These are phyloP conservation scores for Paxillus ammoniavirescens DNA, from an alignment of 768 basidiomycete species.

Conservation along the genomic window DNA sequence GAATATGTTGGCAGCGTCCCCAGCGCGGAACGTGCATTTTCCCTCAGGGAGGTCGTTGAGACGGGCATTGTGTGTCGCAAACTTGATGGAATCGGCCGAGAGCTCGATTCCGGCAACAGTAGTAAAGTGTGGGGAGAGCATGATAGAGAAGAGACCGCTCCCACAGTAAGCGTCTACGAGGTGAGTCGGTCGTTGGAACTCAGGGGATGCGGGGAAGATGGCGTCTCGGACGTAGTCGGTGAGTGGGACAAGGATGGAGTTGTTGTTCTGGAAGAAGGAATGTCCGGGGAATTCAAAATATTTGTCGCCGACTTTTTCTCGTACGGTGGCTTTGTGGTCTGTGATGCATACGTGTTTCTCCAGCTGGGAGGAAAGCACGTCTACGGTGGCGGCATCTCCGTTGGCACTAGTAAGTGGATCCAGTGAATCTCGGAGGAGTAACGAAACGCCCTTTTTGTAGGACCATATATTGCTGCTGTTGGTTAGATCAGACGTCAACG, in stretches of 20 bases:
- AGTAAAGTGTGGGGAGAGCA: slow-evolving; percentile 71
- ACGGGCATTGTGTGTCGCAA: slow-evolving; percentile 62
- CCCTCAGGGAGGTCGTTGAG: slow-evolving; percentile 57
- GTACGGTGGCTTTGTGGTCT: slow-evolving; percentile 74
- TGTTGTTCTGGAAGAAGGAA: slow-evolving; percentile 99
- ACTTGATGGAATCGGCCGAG: slow-evolving; percentile 65
- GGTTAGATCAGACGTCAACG: slow-evolving; percentile 4
- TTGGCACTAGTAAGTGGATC: slow-evolving; percentile 28
- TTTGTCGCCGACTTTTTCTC: slow-evolving; percentile 79
- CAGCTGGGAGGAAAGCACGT: slow-evolving; percentile 38
- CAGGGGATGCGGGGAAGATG: slow-evolving; percentile 45
- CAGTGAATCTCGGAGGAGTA: slow-evolving; percentile 87
- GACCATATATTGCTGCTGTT: slow-evolving; percentile 66
- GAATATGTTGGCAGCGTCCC: slow-evolving; percentile 89
- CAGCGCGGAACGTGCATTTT: slow-evolving; percentile 68
- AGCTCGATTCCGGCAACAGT: slow-evolving; percentile 90
- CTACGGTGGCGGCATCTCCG: slow-evolving; percentile 24
- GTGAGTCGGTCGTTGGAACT: slow-evolving; percentile 54
- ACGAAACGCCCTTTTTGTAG: slow-evolving; percentile 86
- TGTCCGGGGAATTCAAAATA: slow-evolving; percentile 84
- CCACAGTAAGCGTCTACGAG: slow-evolving; percentile 97
- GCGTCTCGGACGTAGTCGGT: slow-evolving; percentile 80
- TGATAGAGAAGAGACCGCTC: slow-evolving; percentile 83
- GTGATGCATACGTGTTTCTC: slow-evolving; percentile 78
- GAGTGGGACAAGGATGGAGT: slow-evolving; percentile 81